Evolutionary conservation across 1,284 basidiomycete species (phyloP), one percentile per base, ranked within the genome.

Genomic region (Lentinula novae-zelandiae): DNA sequence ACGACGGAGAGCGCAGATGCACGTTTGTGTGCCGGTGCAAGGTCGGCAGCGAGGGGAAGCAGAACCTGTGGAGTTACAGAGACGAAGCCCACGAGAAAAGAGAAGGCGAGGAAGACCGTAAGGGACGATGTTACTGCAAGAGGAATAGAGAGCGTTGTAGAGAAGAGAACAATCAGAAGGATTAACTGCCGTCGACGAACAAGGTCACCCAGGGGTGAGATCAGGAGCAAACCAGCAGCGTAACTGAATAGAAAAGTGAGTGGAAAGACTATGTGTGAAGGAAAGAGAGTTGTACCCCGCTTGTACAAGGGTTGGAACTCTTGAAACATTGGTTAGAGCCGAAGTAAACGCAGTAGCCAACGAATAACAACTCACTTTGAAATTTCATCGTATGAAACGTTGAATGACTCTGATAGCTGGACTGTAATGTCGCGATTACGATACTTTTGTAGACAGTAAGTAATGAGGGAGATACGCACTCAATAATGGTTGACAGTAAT

Each of bases 401-500:
- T 66, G 64, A 90, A 89, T 2, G 82, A 74, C 33, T 78, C 66
- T 0, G 84, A 78, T 38, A 85, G 72, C 64, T 84, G 74, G 49
- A 87, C 83, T 88, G 64, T 33, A 60, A 36, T 22, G 62, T 31
- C 5, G 55, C 33, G 20, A 63, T 63, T 57, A 60, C 27, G 53
- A 36, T 8, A n/a, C 8, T 2, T 20, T 4, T n/a, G 20, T 7
- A 39, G 34, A 27, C 27, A 27, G 27, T 27, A 27, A 7, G 40
- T 46, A 8, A 33, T 15, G 53, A 49, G 52, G 13, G 33, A 58
- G 0, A 48, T 67, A 46, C 58, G 3, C 52, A 82, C 89, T 86
- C n/a, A 91, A 72, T 61, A 91, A 70, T 0, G 89, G 89, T 71
- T 88, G 89, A 62, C 85, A 85, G 64, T 90, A 91, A 67, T 89